Base-by-base conservation (phyloP, 2,329 filamentous ascomycete genomes). In the Atkinsonella texensis region DNA sequence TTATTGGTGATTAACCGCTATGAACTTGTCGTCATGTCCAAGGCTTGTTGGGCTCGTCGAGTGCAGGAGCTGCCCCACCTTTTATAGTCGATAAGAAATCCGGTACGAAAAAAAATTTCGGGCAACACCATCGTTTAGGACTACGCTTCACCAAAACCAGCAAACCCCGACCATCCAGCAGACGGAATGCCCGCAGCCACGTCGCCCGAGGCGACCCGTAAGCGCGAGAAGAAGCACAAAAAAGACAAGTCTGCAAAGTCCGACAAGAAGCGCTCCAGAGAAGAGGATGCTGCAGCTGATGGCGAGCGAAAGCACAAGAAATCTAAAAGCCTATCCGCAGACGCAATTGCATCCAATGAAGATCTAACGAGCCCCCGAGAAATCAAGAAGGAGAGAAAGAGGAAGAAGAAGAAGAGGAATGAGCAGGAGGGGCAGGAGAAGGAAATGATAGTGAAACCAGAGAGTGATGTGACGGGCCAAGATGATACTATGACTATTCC, bases 231-330 rank as follows among this genome's bases (percentile, higher is more conserved):
- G 60, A 70, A 70, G 55, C 59, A 60, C 48, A 71, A 67, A 49
- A 70, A 68, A 53, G 63, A 62, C 18, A 64, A 62, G 52, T 58
- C 58, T 41, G 55, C 58, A 15, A 65, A 63, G 52, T 62, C 62
- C 10, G 61, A 72, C 45, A 74, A 73, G 63, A 75, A 75, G 64
- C 69, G 72, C 43, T 60, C 65, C 7, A 63, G 72, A 43, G 72
- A 74, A 47, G 71, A 74, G 28, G 71, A 74, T 40, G 17, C 31
- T 5, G 59, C 57, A 8, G 65, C 64, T 41, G 65, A 68, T 46
- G 60, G 63, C 38, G 72, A 75, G 54, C 70, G 70, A 59, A 74
- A 72, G 62, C 67, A 73, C 58, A 76, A 77, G 58, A 74, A 73
- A 54, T 72, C 73, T 5, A 76, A 74, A 62, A 73, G 66, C 68